phyloP scores from a whole-genome alignment of 768 basidiomycete species.

The Lactarius sanguifluus region DNA sequence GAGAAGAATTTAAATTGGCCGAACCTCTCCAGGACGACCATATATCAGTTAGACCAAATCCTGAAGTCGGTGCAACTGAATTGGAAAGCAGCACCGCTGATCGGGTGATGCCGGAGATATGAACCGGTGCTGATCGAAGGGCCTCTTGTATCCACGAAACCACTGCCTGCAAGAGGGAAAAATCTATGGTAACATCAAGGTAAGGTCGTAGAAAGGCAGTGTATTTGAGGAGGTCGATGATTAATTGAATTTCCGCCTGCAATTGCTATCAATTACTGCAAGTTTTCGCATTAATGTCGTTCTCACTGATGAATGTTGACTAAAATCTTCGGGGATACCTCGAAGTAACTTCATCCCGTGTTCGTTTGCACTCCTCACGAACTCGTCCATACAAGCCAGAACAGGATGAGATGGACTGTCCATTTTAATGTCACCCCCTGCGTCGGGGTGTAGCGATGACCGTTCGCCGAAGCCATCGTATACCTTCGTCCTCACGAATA shows the following conservation, averaged over 20 bases:
- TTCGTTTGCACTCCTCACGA: neutral
- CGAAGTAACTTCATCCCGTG: slow-evolving; percentile 21
- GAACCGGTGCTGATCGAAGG: slow-evolving; percentile 38
- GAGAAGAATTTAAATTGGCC: slow-evolving; percentile 3
- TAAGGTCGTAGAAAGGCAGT: slow-evolving; percentile 10
- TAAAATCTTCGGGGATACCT: neutral
- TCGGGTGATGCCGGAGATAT: slow-evolving; percentile 38
- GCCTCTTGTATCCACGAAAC: slow-evolving; percentile 47
- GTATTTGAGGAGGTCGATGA: slow-evolving; percentile 24
- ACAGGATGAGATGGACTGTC: slow-evolving; percentile 1
- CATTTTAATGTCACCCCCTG: neutral
- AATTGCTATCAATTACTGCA: slow-evolving; percentile 2
- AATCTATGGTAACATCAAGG: slow-evolving; percentile 32
- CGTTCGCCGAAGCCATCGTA: neutral
- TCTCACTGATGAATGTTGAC: slow-evolving; percentile 13
- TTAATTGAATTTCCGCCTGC: slow-evolving; percentile 23
- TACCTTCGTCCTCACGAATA: slow-evolving; percentile 23
- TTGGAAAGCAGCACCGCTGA: slow-evolving; percentile 44
- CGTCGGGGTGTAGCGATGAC: neutral
- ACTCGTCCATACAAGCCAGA: slow-evolving; percentile 7
- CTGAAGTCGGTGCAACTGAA: slow-evolving; percentile 60
- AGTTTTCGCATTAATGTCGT: too few species aligned
- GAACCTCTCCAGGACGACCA: slow-evolving; percentile 54
- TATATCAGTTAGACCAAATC: slow-evolving; percentile 67
- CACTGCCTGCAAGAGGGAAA: slow-evolving; percentile 63